Evolutionary conservation across 2,329 filamentous ascomycete species (phyloP).

Genomic region (Tolypocladium pustulatum): DNA sequence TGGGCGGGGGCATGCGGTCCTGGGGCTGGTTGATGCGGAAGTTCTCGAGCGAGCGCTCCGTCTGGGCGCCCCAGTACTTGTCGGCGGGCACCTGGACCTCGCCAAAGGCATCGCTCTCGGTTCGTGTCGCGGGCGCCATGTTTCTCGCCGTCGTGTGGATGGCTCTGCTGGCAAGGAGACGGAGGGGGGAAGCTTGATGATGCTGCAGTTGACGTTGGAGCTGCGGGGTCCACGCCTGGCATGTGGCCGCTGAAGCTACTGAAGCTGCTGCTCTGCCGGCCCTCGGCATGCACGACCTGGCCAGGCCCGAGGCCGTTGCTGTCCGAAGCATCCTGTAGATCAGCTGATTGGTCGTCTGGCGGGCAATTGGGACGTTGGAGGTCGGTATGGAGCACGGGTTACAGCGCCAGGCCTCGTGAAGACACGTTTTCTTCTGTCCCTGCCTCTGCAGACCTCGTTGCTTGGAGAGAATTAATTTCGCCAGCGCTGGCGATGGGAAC

Average conservation of each 20-base stretch:
- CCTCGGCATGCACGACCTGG: not conserved
- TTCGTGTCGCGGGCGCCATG: slow-evolving; percentile 49
- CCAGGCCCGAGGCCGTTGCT: not conserved
- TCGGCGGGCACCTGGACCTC: slow-evolving; percentile 84
- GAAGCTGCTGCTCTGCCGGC: not conserved
- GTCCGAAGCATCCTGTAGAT: not conserved
- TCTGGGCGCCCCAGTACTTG: slow-evolving; percentile 99
- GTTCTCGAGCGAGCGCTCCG: slow-evolving; percentile 90
- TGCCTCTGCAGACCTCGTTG: not conserved
- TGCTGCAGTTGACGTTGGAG: not conserved
- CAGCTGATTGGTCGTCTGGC: not conserved
- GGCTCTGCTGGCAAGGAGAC: not conserved
- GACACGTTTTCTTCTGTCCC: not conserved
- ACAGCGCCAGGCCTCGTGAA: not conserved
- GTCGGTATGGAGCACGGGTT: not conserved
- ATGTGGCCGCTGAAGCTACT: not conserved
- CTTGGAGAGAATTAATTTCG: not conserved
- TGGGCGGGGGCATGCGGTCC: slow-evolving; percentile 92
- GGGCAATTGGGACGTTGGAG: not conserved
- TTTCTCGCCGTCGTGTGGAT: slow-evolving; percentile 9
- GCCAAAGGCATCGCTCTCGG: slow-evolving; percentile 95
- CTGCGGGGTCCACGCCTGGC: not conserved
- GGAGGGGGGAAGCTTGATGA: not conserved
- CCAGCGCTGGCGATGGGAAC: not conserved
- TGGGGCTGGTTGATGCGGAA: slow-evolving; percentile 99